A percentile compares a stretch with the other conserved stretches of the same genome.
These are phyloP conservation scores for Alternaria solani DNA, from an alignment of 2,329 filamentous ascomycete species.

Conservation along the genomic window DNA sequence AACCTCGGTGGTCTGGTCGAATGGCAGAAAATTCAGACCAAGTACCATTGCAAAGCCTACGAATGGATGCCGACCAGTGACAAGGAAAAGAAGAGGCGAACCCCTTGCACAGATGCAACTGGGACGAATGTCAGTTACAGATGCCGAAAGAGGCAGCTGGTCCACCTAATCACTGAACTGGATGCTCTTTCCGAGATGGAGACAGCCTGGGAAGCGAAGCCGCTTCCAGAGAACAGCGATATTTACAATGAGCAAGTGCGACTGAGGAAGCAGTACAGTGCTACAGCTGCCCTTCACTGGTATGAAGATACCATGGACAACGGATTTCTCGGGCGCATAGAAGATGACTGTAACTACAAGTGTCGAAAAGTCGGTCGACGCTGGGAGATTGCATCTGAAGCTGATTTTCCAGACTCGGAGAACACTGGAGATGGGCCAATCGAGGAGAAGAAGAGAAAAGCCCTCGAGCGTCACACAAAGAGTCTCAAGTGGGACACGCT, in stretches of 20 bases:
- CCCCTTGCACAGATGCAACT: neutral
- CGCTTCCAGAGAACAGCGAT: neutral
- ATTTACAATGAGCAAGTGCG: neutral
- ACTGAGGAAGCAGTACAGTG: neutral
- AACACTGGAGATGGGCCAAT: neutral
- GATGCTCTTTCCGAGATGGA: neutral
- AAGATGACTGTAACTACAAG: neutral
- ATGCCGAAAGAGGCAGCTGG: neutral
- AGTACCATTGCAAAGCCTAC: neutral
- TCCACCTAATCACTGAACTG: conserved; percentile 1
- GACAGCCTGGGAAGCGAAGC: neutral
- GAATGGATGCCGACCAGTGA: neutral
- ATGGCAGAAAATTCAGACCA: neutral
- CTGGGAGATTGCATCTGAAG: neutral
- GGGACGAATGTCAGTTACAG: neutral
- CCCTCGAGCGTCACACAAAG: neutral
- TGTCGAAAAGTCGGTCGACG: neutral
- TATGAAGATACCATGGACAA: neutral
- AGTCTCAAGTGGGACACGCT: neutral
- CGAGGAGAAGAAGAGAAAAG: neutral
- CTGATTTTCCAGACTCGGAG: neutral
- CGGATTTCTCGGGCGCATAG: neutral
- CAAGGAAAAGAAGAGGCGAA: neutral
- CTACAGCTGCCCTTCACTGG: conserved; percentile 2
- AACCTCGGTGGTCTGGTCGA: neutral